Conservation (phyloP, 163 green algal species). For the Prototheca wickerhamii region DNA sequence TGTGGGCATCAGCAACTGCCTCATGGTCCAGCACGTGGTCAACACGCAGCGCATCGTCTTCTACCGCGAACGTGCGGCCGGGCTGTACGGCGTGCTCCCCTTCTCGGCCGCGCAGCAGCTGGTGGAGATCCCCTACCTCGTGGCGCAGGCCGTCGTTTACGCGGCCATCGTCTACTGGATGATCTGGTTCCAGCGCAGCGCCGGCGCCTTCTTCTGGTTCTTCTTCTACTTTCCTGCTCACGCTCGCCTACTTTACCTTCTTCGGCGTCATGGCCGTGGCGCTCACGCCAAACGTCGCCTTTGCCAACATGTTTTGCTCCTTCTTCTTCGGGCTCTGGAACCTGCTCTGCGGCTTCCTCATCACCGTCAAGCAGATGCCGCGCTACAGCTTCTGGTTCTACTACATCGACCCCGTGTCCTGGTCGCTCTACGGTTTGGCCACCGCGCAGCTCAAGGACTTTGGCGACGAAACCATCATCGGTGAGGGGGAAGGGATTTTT, state of each 20-base stretch:
- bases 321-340: conserved; percentile 37
- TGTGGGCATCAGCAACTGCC: conserved; percentile 31
- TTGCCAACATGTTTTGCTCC: conserved; percentile 25
- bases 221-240: conserved; percentile 31
- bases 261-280: conserved; percentile 33
- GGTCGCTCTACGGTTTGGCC: conserved; percentile 61
- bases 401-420: conserved; percentile 36
- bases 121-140: conserved; percentile 48
- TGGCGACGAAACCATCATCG: conserved; percentile 9
- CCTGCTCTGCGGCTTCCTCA: conserved; percentile 29
- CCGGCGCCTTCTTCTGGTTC: conserved; percentile 38
- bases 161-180: conserved; percentile 34
- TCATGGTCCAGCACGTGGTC: conserved; percentile 21
- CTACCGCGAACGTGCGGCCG: conserved; percentile 35
- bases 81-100: conserved; percentile 34
- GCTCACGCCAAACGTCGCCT: conserved; percentile 25
- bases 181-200: conserved; percentile 22
- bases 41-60: conserved; percentile 17
- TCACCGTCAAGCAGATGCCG: not conserved
- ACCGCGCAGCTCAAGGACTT: conserved; percentile 44
- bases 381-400: conserved; percentile 19
- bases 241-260: conserved; percentile 19
- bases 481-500: not conserved
- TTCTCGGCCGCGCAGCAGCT: conserved; percentile 37
- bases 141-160: conserved; percentile 35